Percentiles rank a stretch among this genome's conserved stretches.
phyloP scores from a whole-genome alignment of 176 grass and related monocot genomes.

The Triticum dicoccoides region DNA sequence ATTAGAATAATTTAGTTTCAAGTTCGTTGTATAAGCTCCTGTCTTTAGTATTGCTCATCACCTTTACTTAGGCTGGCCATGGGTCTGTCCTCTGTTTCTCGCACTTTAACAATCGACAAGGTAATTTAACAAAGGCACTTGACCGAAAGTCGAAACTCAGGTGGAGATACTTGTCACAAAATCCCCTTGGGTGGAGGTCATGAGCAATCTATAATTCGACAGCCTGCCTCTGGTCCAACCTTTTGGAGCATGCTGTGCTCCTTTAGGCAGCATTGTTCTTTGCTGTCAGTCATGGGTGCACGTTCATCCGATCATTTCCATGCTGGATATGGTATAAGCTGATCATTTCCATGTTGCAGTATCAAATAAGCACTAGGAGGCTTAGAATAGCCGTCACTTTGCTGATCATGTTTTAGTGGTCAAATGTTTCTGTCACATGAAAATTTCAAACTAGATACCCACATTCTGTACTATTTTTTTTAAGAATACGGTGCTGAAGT shows the following conservation, averaged over 20 bases:
- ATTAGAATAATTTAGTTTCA: neutral
- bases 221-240: neutral
- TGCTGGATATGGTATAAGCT: neutral
- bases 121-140: neutral
- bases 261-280: neutral
- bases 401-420: neutral
- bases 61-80: neutral
- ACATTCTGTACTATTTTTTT: neutral
- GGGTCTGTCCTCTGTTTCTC: neutral
- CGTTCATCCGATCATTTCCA: neutral
- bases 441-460: neutral
- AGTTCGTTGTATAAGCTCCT: neutral
- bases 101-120: neutral
- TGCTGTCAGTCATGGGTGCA: constrained; percentile 13
- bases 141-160: neutral
- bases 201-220: neutral
- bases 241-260: neutral
- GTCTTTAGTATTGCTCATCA: neutral
- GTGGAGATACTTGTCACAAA: neutral
- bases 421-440: neutral
- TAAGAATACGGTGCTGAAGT: neutral
- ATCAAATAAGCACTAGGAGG: neutral
- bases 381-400: neutral
- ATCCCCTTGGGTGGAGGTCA: neutral
- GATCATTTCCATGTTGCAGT: neutral